Conservation (phyloP, 345 rosid genomes). For the Melaleuca quinquenervia region DNA sequence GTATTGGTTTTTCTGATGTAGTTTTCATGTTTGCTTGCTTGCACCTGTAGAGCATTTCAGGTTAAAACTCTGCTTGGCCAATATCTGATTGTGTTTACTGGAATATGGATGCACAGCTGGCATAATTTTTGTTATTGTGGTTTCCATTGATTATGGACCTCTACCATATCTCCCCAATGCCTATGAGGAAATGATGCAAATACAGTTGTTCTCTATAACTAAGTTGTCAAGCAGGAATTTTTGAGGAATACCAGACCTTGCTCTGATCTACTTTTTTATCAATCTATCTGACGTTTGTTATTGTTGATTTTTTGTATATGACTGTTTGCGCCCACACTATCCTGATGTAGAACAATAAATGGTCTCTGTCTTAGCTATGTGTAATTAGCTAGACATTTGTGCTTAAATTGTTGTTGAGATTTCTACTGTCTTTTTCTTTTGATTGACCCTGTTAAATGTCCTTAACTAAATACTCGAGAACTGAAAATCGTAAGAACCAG, state of each 20-base stretch:
- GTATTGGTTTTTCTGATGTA: background rate
- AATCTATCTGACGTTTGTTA: background rate
- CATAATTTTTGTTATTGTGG: background rate
- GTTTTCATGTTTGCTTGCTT: background rate
- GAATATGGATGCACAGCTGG: background rate
- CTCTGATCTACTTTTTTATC: background rate
- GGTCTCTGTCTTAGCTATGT: background rate
- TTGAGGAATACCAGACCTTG: background rate
- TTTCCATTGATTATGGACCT: background rate
- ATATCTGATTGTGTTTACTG: background rate
- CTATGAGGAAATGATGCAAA: background rate
- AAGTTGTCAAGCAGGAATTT: background rate
- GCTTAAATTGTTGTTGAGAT: background rate
- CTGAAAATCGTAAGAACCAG: background rate
- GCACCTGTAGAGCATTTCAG: background rate
- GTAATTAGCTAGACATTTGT: background rate
- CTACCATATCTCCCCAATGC: background rate
- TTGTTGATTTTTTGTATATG: background rate
- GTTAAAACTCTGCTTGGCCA: background rate
- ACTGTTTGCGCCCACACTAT: background rate
- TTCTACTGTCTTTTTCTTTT: background rate
- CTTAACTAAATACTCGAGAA: background rate
- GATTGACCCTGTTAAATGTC: background rate
- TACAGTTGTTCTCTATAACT: background rate
- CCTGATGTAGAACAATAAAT: background rate